Conservation (phyloP, 192 early-diverging fungal genomes). For the Irineochytrium annulatum region DNA sequence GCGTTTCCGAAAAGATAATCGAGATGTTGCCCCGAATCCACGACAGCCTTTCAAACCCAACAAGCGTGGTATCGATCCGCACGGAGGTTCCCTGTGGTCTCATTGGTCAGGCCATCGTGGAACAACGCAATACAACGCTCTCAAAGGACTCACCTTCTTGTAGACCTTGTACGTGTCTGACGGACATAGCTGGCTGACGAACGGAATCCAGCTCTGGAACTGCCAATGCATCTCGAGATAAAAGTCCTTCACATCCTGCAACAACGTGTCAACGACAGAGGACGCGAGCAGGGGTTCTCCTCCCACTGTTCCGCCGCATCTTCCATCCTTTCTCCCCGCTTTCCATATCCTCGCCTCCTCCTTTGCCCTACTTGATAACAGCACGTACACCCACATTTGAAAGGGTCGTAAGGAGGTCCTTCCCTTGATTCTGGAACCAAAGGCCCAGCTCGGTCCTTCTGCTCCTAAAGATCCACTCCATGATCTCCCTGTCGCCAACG, state of each 20-base stretch:
- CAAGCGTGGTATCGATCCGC: conserved; percentile 50
- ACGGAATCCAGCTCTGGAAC: conserved; percentile 42
- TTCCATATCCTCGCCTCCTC: too few relatives aligned
- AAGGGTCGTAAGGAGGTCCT: conserved; percentile 21
- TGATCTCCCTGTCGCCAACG: conserved; percentile 39
- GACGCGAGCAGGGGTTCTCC: conserved; percentile 13
- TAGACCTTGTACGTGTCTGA: conserved; percentile 30
- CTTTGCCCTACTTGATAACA: too few relatives aligned
- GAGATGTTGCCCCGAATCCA: conserved; percentile 52
- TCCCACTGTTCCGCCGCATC: too few relatives aligned
- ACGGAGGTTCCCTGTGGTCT: conserved; percentile 28
- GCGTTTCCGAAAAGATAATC: conserved; percentile 39
- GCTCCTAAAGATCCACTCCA: conserved; percentile 18
- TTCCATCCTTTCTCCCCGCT: too few relatives aligned
- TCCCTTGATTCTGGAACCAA: conserved; percentile 35
- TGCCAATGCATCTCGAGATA: conserved; percentile 46
- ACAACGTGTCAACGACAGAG: conserved; percentile 14
- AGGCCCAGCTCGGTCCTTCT: conserved; percentile 28
- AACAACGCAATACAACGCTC: neutral
- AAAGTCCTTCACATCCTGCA: conserved; percentile 38
- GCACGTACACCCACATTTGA: conserved; percentile 16
- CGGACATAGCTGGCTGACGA: conserved; percentile 43
- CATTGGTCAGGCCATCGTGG: neutral
- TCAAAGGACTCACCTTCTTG: conserved; percentile 23
- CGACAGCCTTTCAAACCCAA: conserved; percentile 47